Evolutionary conservation across 106 monocot genomes (phyloP), one percentile per base, ranked within the genome.

Genomic region (Dioscorea dumetorum): DNA sequence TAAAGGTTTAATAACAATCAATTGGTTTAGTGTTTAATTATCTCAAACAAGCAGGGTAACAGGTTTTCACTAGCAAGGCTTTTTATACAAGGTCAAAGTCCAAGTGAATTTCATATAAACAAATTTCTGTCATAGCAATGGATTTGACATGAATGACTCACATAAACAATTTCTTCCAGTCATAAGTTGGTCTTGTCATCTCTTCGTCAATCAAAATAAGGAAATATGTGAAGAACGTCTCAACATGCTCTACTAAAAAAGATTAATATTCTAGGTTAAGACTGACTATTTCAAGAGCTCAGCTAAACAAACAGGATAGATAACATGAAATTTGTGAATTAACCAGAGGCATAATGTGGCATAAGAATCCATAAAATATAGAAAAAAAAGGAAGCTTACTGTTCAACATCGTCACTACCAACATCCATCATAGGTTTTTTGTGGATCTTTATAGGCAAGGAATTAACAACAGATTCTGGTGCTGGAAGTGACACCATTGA

Each of bases 401-500:
- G 88, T 68, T 88, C 85, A 35, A 66, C 67, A 61, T 88, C 88
- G 64, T 80, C 76, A 49, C 61, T 56, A 48, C 58, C 78, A 68
- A 51, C 70, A 58, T 24, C 50, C 54, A 34, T 62, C 57, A 67
- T 69, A 21, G 63, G 28, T 61, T 78, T 87, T 58, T 50, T 71
- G 67, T 92, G 65, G 68, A 3, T 80, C 78, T 85, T 88, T 5
- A 75, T 48, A 51, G 88, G 91, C 49, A 92, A 88, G 9, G 85
- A 82, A 63, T 88, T 75, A 41, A 92, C 88, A 61, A 88, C 80
- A 71, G 91, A 85, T 75, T 80, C 85, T 57, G 85, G 88, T 35
- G 91, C 91, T 64, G 84, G 91, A 65, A 60, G 57, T 62, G 86
- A 90, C 14, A 79, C 71, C 77, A 81, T 67, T 48, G 91, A 91